Evolutionary conservation across 1,284 basidiomycete species (phyloP), one percentile per base, ranked within the genome.

Genomic region (Ustilago hordei): DNA sequence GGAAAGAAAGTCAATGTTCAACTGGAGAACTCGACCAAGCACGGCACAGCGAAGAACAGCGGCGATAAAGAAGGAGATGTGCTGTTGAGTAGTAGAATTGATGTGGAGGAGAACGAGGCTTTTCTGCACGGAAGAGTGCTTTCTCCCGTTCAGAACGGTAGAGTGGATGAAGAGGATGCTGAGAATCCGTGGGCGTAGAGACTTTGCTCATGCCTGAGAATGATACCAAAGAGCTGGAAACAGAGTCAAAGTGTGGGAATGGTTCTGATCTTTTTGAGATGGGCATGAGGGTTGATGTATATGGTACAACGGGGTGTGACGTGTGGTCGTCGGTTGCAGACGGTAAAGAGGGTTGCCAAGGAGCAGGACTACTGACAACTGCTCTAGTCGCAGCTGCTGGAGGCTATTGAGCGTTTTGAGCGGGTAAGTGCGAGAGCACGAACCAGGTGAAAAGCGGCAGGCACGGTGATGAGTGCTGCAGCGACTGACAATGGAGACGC

Each of bases 81-180:
- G 13, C 54, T 72, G 31, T 28, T 73, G 35, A 68, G 64, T 32
- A 57, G 55, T 28, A 35, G 38, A 31, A 64, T 73, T 55, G 70
- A 73, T n/a, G 70, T 73, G 0, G 48, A 67, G 7, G 65, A 73
- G 8, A 73, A 73, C 19, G 36, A 67, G 17, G 58, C 15, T 1
- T 73, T 73, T 28, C 17, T 73, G 28, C 63, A 64, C 23, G 71
- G 71, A 0, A 55, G 59, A 19, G 55, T 59, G 48, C 55, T 74
- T 17, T 57, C 47, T 11, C 59, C 65, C 11, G 55, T 56, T 13
- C 55, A 56, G n/a, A 36, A 41, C 34, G 19, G 50, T 12, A 36
- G 19, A 23, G 23, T 64, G 57, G 55, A 63, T 17, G 60, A 67
- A 23, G 63, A 56, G 8, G 52, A 62, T 43, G 71, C 52, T 1